Conservation (phyloP, 257 asterid genomes). For the Gentiana macrophylla region DNA sequence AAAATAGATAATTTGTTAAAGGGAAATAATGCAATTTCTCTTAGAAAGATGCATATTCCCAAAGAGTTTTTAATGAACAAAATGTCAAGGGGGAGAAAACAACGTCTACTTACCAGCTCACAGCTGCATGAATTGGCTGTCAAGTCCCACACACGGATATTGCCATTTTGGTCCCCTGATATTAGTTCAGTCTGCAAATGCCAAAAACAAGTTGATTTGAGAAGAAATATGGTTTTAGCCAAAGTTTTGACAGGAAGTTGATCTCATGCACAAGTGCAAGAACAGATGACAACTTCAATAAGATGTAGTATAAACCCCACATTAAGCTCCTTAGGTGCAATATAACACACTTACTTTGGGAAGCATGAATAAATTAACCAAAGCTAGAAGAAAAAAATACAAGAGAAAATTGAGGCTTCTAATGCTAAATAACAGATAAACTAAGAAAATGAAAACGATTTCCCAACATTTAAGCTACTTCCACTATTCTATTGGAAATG, state of each 20-base stretch:
- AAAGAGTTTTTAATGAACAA: no score
- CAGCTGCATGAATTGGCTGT: conserved; percentile 99
- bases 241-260: neutral
- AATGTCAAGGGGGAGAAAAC: neutral
- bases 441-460: neutral
- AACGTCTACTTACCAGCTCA: conserved; percentile 52
- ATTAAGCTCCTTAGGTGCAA: neutral
- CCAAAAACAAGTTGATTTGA: neutral
- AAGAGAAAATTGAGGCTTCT: neutral
- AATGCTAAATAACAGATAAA: no score
- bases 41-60: no score
- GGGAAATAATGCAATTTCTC: no score
- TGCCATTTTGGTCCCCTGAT: conserved; percentile 98
- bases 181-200: conserved; percentile 75
- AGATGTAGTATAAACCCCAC: no score
- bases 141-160: conserved; percentile 97
- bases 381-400: neutral
- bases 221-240: neutral
- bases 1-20: no score
- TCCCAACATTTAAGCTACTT: neutral
- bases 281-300: neutral
- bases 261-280: neutral
- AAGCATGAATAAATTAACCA: neutral
- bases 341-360: neutral
- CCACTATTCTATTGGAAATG: neutral